Evolutionary conservation across 352 stramenopile genomes (phyloP).

Genomic region (Albugo candida): DNA sequence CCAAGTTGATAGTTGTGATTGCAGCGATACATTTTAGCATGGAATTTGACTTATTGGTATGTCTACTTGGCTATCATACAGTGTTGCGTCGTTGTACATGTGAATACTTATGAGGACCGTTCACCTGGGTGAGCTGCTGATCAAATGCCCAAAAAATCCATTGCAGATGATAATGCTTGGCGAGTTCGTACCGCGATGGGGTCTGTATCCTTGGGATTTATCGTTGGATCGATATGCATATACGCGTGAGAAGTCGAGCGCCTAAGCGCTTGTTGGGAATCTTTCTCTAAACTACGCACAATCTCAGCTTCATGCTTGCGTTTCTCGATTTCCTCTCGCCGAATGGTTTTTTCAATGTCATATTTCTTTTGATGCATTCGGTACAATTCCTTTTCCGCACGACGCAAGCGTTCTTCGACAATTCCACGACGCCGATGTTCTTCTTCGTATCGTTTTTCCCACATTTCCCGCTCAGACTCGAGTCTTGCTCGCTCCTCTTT

Average conservation of each 20-base stretch:
- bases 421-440: slow-evolving; percentile 43
- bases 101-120: no score
- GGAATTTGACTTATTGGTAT: no score
- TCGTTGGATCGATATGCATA: slow-evolving; percentile 39
- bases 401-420: slow-evolving; percentile 57
- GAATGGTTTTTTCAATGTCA: slow-evolving; percentile 30
- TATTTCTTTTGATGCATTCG: slow-evolving; percentile 59
- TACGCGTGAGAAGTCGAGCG: slow-evolving; percentile 14
- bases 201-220: slow-evolving; percentile 69
- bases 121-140: no score
- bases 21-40: no score
- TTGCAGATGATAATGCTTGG: slow-evolving; percentile 60
- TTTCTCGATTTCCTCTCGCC: slow-evolving; percentile 21
- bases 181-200: slow-evolving; percentile 47
- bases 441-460: slow-evolving; percentile 62
- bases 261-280: slow-evolving; percentile 13
- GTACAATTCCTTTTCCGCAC: slow-evolving; percentile 74
- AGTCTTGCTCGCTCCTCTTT: slow-evolving; percentile 32
- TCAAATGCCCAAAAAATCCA: slow-evolving; percentile 72
- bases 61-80: no score
- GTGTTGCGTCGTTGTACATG: no score
- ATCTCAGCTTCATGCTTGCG: slow-evolving; percentile 69
- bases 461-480: slow-evolving; percentile 36
- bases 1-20: no score
- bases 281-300: slow-evolving; percentile 55